Percentiles rank a stretch among this genome's conserved stretches.
Conservation (phyloP, 1,284 basidiomycete genomes). For the Ceratobasidium sp. region DNA sequence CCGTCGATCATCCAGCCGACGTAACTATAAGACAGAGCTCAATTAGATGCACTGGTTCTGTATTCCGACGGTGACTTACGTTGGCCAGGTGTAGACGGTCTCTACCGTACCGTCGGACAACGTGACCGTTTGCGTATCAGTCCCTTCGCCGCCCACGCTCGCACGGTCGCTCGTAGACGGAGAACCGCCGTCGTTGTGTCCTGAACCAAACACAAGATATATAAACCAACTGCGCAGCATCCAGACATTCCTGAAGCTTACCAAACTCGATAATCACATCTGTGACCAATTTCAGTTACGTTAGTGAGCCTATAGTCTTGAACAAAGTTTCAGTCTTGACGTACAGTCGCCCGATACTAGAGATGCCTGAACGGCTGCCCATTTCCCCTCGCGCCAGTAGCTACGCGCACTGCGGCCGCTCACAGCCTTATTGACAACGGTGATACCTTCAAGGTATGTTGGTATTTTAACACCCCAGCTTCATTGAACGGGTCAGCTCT, state of each 20-base stretch:
- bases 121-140: slow-evolving; percentile 39
- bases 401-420: slow-evolving; percentile 57
- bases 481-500: slow-evolving; percentile 41
- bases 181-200: slow-evolving; percentile 39
- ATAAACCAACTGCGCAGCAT: neutral
- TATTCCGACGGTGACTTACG: neutral
- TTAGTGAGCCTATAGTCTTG: no score
- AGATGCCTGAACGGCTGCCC: slow-evolving; percentile 34
- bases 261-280: slow-evolving; percentile 38
- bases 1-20: slow-evolving; percentile 37
- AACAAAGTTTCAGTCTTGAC: neutral
- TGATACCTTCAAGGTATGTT: slow-evolving; percentile 52
- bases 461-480: slow-evolving; percentile 57
- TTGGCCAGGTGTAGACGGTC: slow-evolving; percentile 34
- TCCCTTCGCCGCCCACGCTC: slow-evolving; percentile 43
- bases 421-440: slow-evolving; percentile 56
- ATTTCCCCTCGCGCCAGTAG: slow-evolving; percentile 55
- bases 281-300: no score
- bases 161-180: slow-evolving; percentile 29
- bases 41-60: neutral
- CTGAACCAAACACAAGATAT: slow-evolving; percentile 6
- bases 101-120: slow-evolving; percentile 34
- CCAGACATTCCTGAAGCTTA: neutral
- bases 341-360: slow-evolving; percentile 38
- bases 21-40: neutral